Evolutionary conservation across 2,329 filamentous ascomycete species (phyloP), one percentile per base, ranked within the genome.

Genomic region (Didymella arachidicola): DNA sequence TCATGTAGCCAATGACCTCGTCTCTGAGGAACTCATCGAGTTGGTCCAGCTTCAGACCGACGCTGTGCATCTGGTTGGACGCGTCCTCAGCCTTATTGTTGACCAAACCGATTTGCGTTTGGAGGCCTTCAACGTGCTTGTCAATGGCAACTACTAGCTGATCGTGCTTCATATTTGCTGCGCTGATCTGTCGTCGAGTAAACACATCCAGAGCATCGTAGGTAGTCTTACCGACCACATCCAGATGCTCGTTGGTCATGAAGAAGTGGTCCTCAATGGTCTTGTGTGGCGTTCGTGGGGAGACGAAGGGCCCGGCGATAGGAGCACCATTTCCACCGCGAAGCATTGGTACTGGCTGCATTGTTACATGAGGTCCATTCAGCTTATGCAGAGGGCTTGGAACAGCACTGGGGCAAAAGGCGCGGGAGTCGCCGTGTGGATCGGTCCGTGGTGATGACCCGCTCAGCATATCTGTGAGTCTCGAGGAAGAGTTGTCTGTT

Each of bases 191-290:
- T 12, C 68, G 51, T 48, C 65, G 59, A 30, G 57, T 64, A 39
- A 61, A 51, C 26, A 52, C 50, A 14, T 63, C 60, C 3, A 74
- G 54, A 32, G 62, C 51, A 45, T 75, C 72, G 53, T 68, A 72
- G 0, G 67, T 64, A 7, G 65, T 71, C 41, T 71, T 67, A 34
- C 65, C 71, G 1, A 72, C 61, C 7, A 72, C 66, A 36, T 76
- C 74, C 19, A 78, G 69, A 61, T 78, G 75, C 47, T 72, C 68
- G 47, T 77, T 75, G 8, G 68, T 69, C 67, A 75, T 73, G 59
- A 63, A 70, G 63, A 78, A 77, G 53, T 76, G 73, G n/a, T 72
- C 69, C 5, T 68, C 63, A 16, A 68, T 63, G 7, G 48, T 57
- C 47, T 60, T 67, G 19, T 61, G 63, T 29, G 61, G 62, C 34